These are phyloP conservation scores for Chernovozyma aurita DNA, from an alignment of 1,139 yeast genomes.

Conservation along the genomic window DNA sequence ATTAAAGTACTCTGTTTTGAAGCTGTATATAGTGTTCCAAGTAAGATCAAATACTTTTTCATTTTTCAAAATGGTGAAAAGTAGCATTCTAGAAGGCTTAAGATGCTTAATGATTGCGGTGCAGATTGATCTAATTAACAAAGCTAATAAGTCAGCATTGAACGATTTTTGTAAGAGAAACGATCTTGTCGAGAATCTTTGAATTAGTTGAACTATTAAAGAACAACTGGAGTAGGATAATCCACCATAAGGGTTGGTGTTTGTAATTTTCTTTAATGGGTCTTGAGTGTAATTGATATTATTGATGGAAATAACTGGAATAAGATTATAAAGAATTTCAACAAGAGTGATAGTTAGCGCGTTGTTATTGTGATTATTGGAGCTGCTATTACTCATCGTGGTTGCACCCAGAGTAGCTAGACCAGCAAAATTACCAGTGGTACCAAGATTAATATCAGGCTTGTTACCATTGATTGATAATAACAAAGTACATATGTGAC, in stretches of 20 bases:
- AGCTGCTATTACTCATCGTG: not conserved
- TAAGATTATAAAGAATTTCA: slow-evolving; percentile 56
- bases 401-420: slow-evolving; percentile 3
- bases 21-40: slow-evolving; percentile 28
- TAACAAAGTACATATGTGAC: slow-evolving; percentile 40
- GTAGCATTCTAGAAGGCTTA: slow-evolving; percentile 48
- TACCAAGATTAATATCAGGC: not conserved
- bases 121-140: slow-evolving; percentile 51
- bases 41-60: slow-evolving; percentile 32
- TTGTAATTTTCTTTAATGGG: slow-evolving; percentile 23
- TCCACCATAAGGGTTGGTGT: slow-evolving; percentile 39
- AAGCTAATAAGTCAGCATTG: slow-evolving; percentile 56
- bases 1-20: slow-evolving; percentile 24
- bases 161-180: slow-evolving; percentile 41
- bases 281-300: slow-evolving; percentile 15
- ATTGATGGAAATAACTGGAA: slow-evolving; percentile 38
- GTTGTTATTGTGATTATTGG: slow-evolving; percentile 1
- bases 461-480: not conserved
- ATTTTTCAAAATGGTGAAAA: slow-evolving; percentile 51
- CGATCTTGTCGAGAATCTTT: slow-evolving; percentile 36
- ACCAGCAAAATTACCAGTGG: not conserved
- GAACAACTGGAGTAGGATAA: slow-evolving; percentile 60
- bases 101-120: slow-evolving; percentile 48
- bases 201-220: slow-evolving; percentile 51
- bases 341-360: slow-evolving; percentile 36